These are phyloP conservation scores for Acrocalymma vagum DNA, from an alignment of 2,329 filamentous ascomycete genomes.

Conservation along the genomic window DNA sequence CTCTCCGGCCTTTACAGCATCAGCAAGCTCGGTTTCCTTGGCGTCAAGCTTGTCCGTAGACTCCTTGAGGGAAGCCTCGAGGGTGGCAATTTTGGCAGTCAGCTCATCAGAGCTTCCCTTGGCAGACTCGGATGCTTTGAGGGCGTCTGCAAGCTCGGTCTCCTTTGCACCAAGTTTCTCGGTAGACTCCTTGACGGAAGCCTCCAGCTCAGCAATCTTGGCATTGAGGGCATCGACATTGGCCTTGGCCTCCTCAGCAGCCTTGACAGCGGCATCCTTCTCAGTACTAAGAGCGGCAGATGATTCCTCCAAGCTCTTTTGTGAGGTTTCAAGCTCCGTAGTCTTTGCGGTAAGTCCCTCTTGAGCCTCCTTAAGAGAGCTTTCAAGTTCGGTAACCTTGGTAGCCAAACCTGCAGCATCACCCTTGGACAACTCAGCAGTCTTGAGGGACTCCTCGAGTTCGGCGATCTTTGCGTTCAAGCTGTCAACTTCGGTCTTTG, in stretches of 20 bases:
- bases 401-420: conserved; percentile 33
- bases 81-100: conserved; percentile 25
- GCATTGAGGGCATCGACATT: conserved; percentile 28
- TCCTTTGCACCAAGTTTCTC: conserved; percentile 18
- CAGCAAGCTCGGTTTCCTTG: conserved; percentile 20
- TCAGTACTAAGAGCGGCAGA: conserved; percentile 25
- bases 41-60: conserved; percentile 22
- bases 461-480: conserved; percentile 33
- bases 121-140: conserved; percentile 27
- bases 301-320: conserved; percentile 20
- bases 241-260: conserved; percentile 32
- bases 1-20: conserved; percentile 21
- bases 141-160: conserved; percentile 22
- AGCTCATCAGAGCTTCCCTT: conserved; percentile 23
- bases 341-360: conserved; percentile 30
- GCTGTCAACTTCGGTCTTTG: conserved; percentile 29
- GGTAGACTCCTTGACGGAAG: conserved; percentile 21
- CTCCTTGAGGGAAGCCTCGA: conserved; percentile 27
- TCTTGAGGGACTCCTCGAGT: conserved; percentile 31
- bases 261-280: conserved; percentile 30
- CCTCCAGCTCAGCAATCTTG: conserved; percentile 31
- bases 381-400: conserved; percentile 37
- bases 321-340: conserved; percentile 21
- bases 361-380: conserved; percentile 35
- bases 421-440: conserved; percentile 31